phyloP scores from a whole-genome alignment of 2,329 filamentous ascomycete species.

The Chaetoscypha palmicola region DNA sequence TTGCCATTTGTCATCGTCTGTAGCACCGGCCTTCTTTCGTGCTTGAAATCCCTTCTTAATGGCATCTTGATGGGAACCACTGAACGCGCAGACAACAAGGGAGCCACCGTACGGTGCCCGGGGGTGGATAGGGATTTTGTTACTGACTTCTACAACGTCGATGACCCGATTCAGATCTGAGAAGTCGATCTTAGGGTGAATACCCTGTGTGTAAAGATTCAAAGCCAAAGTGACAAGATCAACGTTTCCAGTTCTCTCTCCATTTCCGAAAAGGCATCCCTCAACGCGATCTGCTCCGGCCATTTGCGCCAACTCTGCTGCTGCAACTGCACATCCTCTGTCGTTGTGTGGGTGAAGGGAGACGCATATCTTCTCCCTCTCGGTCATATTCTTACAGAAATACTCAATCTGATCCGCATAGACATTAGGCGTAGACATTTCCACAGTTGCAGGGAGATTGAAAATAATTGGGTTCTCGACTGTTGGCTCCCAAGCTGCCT shows the following conservation, averaged over 20 bases:
- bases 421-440: slow-evolving; percentile 89
- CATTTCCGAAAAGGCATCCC: slow-evolving; percentile 89
- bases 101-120: slow-evolving; percentile 86
- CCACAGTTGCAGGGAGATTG: slow-evolving; percentile 93
- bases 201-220: slow-evolving; percentile 91
- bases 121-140: slow-evolving; percentile 88
- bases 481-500: slow-evolving; percentile 82
- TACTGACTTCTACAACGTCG: slow-evolving; percentile 82
- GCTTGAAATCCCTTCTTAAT: slow-evolving; percentile 86
- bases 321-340: slow-evolving; percentile 80
- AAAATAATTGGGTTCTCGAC: slow-evolving; percentile 82
- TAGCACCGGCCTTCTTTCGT: slow-evolving; percentile 54
- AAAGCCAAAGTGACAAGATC: slow-evolving; percentile 87
- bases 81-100: slow-evolving; percentile 88
- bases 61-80: slow-evolving; percentile 87
- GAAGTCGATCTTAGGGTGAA: slow-evolving; percentile 81
- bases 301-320: slow-evolving; percentile 91
- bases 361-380: slow-evolving; percentile 81
- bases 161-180: slow-evolving; percentile 83
- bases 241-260: slow-evolving; percentile 91
- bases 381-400: slow-evolving; percentile 79
- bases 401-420: slow-evolving; percentile 96
- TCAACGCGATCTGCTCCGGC: slow-evolving; percentile 91
- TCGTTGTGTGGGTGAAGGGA: slow-evolving; percentile 95
- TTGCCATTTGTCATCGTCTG: slow-evolving; percentile 65